Conservation (phyloP, 169 alveolate species). For the Ichthyophthirius multifiliis region DNA sequence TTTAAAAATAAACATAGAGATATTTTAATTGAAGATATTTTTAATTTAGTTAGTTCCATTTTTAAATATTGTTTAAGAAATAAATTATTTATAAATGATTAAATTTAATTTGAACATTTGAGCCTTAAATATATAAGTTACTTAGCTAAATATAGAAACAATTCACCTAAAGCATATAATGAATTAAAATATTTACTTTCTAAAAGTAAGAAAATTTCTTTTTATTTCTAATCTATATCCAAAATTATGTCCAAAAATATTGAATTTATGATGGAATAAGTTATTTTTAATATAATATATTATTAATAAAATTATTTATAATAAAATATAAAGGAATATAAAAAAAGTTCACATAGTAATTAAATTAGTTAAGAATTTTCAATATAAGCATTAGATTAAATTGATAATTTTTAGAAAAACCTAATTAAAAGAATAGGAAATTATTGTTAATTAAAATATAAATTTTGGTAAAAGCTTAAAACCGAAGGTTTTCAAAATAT, state of each 20-base stretch:
- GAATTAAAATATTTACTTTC: not conserved
- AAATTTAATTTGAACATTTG: not conserved
- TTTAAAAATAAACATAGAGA: not conserved
- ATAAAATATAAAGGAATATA: not conserved
- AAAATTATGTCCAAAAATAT: not conserved
- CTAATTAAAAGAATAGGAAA: not conserved
- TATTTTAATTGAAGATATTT: not conserved
- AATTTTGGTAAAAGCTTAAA: not conserved
- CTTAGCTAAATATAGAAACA: constrained; percentile 9
- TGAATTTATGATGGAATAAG: not conserved
- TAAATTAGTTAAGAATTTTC: not conserved
- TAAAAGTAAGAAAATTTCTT: not conserved
- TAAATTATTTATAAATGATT: not conserved
- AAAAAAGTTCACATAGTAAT: not conserved
- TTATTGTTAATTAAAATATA: no score
- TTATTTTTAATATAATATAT: not conserved
- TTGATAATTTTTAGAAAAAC: not conserved
- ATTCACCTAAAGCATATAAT: not conserved
- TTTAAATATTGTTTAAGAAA: not conserved
- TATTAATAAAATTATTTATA: not conserved
- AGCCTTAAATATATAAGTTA: constrained; percentile 6
- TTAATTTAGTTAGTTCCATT: not conserved
- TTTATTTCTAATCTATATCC: not conserved
- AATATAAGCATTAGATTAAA: not conserved
- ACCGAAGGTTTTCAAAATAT: not conserved